A percentile compares a stretch with the other conserved stretches of the same genome.
These are phyloP conservation scores for Pyricularia grisea DNA, from an alignment of 2,329 filamentous ascomycete genomes.

Conservation along the genomic window DNA sequence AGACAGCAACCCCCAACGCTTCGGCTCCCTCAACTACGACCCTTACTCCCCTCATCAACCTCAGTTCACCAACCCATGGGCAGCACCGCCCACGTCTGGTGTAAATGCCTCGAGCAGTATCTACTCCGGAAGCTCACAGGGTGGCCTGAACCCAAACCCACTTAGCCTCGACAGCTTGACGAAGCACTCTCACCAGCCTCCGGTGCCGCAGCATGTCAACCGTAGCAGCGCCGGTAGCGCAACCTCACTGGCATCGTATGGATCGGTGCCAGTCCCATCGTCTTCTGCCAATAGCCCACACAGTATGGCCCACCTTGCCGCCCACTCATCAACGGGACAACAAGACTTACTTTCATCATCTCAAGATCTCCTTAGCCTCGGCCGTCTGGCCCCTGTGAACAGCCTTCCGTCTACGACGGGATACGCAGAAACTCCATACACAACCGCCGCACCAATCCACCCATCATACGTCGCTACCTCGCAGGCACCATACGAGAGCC, in stretches of 20 bases:
- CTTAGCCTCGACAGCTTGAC: constrained; percentile 47
- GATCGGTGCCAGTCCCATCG: constrained; percentile 61
- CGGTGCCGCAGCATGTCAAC: constrained; percentile 7
- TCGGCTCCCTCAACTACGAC: constrained; percentile 72
- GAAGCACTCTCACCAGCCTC: constrained; percentile 43
- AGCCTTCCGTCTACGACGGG: constrained; percentile 50
- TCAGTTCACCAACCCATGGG: constrained; percentile 90
- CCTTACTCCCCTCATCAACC: constrained; percentile 53
- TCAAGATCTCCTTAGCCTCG: constrained; percentile 66
- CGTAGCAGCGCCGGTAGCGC: constrained; percentile 48
- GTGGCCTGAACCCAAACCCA: constrained; percentile 45
- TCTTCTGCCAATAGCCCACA: constrained; percentile 65
- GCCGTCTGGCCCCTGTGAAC: constrained; percentile 40
- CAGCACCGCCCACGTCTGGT: constrained; percentile 43
- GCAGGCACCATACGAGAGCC: constrained; percentile 62
- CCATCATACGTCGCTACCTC: constrained; percentile 54
- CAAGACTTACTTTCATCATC: constrained; percentile 60
- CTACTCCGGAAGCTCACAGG: constrained; percentile 47
- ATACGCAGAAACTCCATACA: constrained; percentile 62
- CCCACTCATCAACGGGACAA: constrained; percentile 30
- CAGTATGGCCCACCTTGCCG: constrained; percentile 31
- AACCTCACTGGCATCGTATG: constrained; percentile 60
- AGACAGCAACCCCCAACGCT: constrained; percentile 77
- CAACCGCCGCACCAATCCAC: constrained; percentile 57
- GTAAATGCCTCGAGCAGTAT: constrained; percentile 48